Evolutionary conservation across 768 basidiomycete species (phyloP).

Genomic region (Dioszegia hungarica): DNA sequence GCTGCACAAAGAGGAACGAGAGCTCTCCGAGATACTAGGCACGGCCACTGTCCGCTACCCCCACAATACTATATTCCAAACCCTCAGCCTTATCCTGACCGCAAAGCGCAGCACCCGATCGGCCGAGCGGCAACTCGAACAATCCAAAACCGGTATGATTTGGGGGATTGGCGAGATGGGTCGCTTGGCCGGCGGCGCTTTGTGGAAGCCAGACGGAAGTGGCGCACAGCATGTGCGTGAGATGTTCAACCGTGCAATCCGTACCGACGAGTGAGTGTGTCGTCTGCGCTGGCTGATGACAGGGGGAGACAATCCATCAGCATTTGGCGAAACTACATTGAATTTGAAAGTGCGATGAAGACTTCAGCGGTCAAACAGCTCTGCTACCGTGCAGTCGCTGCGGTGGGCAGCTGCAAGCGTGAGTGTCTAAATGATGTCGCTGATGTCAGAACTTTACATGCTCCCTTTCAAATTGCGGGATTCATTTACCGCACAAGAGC

Average conservation of each 20-base stretch:
- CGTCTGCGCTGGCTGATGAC: background rate
- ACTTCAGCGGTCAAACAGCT: constrained; percentile 44
- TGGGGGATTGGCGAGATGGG: constrained; percentile 47
- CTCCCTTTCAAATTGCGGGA: constrained; percentile 48
- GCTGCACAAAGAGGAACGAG: background rate
- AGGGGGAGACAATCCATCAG: constrained; percentile 43
- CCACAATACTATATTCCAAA: no score
- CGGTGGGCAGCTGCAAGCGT: constrained; percentile 50
- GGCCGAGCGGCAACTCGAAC: background rate
- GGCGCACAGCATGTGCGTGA: constrained; percentile 43
- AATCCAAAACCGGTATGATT: constrained; percentile 33
- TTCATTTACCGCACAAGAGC: constrained; percentile 46
- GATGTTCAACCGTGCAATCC: constrained; percentile 46
- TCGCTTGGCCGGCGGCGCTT: constrained; percentile 18
- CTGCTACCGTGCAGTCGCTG: constrained; percentile 47
- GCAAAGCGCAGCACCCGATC: constrained; percentile 9
- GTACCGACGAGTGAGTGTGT: constrained; percentile 27
- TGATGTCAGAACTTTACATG: constrained; percentile 48
- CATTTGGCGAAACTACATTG: constrained; percentile 50
- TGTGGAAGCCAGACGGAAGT: constrained; percentile 35
- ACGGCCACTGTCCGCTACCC: no score
- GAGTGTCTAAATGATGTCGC: constrained; percentile 2
- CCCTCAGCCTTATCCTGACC: constrained; percentile 28
- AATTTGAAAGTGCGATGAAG: constrained; percentile 48
- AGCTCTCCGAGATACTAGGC: background rate